phyloP scores from a whole-genome alignment of 345 rosid species.

The Syzygium aromaticum region DNA sequence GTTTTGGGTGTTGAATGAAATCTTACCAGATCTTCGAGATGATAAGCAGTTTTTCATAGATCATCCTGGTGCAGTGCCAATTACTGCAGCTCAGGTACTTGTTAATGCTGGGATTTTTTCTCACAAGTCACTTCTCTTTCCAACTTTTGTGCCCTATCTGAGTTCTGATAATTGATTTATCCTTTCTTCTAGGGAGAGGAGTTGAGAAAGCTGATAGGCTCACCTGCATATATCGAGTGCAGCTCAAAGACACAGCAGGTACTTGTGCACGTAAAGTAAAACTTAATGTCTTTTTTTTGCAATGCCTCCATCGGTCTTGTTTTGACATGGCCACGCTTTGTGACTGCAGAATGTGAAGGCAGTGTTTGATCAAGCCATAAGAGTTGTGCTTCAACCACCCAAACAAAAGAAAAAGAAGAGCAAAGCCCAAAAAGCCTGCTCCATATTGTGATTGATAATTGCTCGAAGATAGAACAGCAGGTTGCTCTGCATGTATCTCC shows the following conservation, averaged over 20 bases:
- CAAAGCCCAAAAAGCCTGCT: slow-evolving; percentile 86
- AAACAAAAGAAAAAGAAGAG: slow-evolving; percentile 85
- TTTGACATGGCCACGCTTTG: background rate
- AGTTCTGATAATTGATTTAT: background rate
- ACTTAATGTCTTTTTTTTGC: background rate
- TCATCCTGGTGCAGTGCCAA: slow-evolving; percentile 93
- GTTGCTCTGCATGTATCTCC: background rate
- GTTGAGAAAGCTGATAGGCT: slow-evolving; percentile 65
- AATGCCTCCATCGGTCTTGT: background rate
- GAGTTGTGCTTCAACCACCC: slow-evolving; percentile 93
- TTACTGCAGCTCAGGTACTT: slow-evolving; percentile 60
- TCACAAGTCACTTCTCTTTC: background rate
- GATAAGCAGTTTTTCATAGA: slow-evolving; percentile 77
- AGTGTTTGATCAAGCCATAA: slow-evolving; percentile 89
- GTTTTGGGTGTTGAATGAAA: background rate
- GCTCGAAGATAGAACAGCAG: slow-evolving; percentile 9
- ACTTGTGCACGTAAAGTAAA: background rate
- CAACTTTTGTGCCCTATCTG: background rate
- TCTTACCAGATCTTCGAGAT: slow-evolving; percentile 70
- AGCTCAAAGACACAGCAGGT: slow-evolving; percentile 97
- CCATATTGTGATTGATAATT: slow-evolving; percentile 54
- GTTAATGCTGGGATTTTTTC: background rate
- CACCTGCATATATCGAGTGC: slow-evolving; percentile 87
- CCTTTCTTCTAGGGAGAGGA: slow-evolving; percentile 65
- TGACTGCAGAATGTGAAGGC: slow-evolving; percentile 76